Base-by-base conservation (phyloP, 2,329 filamentous ascomycete genomes). In the Fusarium fujikuroi region DNA sequence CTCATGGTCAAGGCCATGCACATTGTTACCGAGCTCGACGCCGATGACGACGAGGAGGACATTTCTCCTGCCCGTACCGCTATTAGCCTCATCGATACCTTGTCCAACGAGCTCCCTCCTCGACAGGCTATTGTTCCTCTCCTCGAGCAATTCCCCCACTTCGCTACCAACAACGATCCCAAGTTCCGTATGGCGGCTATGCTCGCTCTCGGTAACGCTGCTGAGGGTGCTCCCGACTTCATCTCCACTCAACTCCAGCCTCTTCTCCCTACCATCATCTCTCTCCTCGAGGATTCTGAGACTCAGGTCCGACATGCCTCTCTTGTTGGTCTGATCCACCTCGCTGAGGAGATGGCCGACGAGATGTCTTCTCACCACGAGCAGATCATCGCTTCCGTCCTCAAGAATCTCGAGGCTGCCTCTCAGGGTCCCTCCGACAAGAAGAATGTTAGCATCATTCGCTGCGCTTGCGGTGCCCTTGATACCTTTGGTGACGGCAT, bases 171-270 rank as follows among this genome's bases (percentile, higher is more conserved):
- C 79, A 84, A 88, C 67, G 89, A 97, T 79, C 89, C 95, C 40
- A 91, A 94, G 77, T 92, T 93, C 84, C 92, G 95, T 68, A 93
- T 95, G 83, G 95, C 95, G 61, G 95, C 93, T 83, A 96, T 98
- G 80, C 88, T 98, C 71, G 92, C 95, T 54, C 89, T 99, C 9
- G 95, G 95, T 67, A 97, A 95, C 86, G 95, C 94, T 77, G 95
- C 97, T 60, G 96, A 98, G 86, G 96, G 96, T 77, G 95, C 96
- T 36, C 96, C 96, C 21, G 96, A 99, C 82, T 99, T 98, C 84
- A 95, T 98, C 79, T 94, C 94, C 73, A 97, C 95, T 25, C 96
- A 99, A 84, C 90, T 98, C 71, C 88, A 92, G 79, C 89, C 92
- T 74, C 92, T 98, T 75, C 90, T 98, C 81, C 96, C 96, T 54